Evolutionary conservation across 768 basidiomycete genomes (phyloP).

Genomic region (Ramaria rubella): DNA sequence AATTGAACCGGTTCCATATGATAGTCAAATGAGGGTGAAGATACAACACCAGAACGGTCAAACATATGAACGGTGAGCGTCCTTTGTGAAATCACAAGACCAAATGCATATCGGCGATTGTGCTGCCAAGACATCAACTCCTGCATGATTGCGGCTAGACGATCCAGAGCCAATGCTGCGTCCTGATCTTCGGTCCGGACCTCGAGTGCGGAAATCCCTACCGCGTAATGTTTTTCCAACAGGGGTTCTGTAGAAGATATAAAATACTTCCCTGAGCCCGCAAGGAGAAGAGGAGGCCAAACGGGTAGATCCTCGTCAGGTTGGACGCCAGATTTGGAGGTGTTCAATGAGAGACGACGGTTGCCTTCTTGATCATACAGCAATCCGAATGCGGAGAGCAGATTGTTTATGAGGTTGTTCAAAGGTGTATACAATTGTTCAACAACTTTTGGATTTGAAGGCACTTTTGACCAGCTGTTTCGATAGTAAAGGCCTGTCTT

Average conservation of each 20-base stretch:
- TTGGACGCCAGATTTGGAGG: not conserved
- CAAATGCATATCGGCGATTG: not conserved
- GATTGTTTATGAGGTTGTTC: not conserved
- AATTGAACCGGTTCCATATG: not conserved
- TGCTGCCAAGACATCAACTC: not conserved
- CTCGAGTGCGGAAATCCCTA: not conserved
- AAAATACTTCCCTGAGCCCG: not conserved
- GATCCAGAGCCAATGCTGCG: not conserved
- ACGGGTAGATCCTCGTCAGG: not conserved
- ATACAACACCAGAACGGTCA: not conserved
- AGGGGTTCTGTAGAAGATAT: not conserved
- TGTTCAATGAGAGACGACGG: not conserved
- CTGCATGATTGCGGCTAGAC: not conserved
- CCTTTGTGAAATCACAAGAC: not conserved
- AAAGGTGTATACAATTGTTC: not conserved
- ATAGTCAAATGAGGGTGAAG: not conserved
- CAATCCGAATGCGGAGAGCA: not conserved
- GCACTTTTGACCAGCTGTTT: not conserved
- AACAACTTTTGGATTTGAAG: not conserved
- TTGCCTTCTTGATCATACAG: not conserved
- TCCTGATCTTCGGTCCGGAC: not conserved
- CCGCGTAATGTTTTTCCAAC: not conserved
- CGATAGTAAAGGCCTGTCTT: too few relatives aligned
- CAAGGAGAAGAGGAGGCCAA: not conserved
- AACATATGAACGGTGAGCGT: not conserved